A percentile compares a stretch with the other conserved stretches of the same genome.
Conservation (phyloP, 768 basidiomycete genomes). For the Phanerochaete carnosa region DNA sequence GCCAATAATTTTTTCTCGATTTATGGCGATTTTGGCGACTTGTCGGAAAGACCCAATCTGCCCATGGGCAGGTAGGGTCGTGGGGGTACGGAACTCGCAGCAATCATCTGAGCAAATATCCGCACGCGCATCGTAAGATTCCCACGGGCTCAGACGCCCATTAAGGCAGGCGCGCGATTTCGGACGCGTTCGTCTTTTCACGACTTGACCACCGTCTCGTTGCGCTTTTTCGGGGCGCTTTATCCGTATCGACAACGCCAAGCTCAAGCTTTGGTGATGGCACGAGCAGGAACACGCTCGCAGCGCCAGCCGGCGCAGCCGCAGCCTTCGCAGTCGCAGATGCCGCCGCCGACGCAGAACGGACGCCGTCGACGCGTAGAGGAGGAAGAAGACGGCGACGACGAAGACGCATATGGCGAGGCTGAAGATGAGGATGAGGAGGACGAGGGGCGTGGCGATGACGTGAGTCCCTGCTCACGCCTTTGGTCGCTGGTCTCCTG, state of each 20-base stretch:
- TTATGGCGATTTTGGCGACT: too few relatives aligned
- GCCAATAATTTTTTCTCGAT: too few relatives aligned
- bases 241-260: neutral
- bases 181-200: neutral
- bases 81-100: too few relatives aligned
- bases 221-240: neutral
- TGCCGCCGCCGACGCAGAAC: slow-evolving; percentile 18
- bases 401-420: slow-evolving; percentile 30
- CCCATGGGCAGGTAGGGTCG: too few relatives aligned
- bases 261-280: slow-evolving; percentile 17
- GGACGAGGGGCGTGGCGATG: slow-evolving; percentile 27
- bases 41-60: too few relatives aligned
- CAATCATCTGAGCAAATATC: too few relatives aligned
- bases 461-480: neutral
- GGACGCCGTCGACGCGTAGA: slow-evolving; percentile 20
- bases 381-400: slow-evolving; percentile 34
- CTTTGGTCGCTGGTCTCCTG: neutral
- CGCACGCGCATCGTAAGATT: too few relatives aligned
- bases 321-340: slow-evolving; percentile 34
- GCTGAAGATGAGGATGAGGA: slow-evolving; percentile 36
- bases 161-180: neutral
- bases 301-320: slow-evolving; percentile 39
- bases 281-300: slow-evolving; percentile 35
- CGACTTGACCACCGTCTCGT: neutral
- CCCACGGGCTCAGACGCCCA: neutral